phyloP scores from a whole-genome alignment of 2,329 filamentous ascomycete genomes.

The Colletotrichum trifolii region DNA sequence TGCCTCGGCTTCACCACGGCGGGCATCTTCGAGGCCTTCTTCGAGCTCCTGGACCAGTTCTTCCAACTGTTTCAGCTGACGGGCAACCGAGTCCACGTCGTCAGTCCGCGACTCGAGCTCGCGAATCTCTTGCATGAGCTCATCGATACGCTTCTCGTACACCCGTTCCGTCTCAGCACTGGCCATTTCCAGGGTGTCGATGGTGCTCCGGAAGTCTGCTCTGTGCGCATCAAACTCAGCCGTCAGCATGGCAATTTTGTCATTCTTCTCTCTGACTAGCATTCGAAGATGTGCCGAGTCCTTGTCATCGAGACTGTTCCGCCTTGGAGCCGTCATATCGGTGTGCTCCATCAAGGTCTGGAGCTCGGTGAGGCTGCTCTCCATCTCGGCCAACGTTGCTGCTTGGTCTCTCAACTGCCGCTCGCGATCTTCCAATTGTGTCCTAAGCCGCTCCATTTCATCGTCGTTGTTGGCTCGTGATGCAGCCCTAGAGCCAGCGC shows the following conservation, averaged over 20 bases:
- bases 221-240: conserved; percentile 94
- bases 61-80: conserved; percentile 93
- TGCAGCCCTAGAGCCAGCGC: conserved; percentile 45
- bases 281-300: conserved; percentile 82
- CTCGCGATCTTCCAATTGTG: conserved; percentile 85
- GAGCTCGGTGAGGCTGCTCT: conserved; percentile 84
- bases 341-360: conserved; percentile 73
- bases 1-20: conserved; percentile 93
- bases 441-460: conserved; percentile 78
- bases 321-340: conserved; percentile 54
- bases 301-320: conserved; percentile 70
- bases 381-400: conserved; percentile 86
- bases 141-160: conserved; percentile 92
- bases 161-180: conserved; percentile 95
- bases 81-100: conserved; percentile 91
- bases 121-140: conserved; percentile 83
- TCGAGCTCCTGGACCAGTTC: conserved; percentile 97
- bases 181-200: conserved; percentile 95
- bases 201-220: conserved; percentile 95
- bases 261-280: conserved; percentile 93
- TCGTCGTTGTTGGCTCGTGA: conserved; percentile 67
- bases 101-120: conserved; percentile 85
- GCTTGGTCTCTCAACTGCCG: conserved; percentile 90
- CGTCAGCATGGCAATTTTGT: conserved; percentile 93
- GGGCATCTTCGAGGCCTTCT: conserved; percentile 93